A percentile compares a stretch with the other conserved stretches of the same genome.
phyloP scores from a whole-genome alignment of 2,329 filamentous ascomycete genomes.

The Colletotrichum nymphaeae region DNA sequence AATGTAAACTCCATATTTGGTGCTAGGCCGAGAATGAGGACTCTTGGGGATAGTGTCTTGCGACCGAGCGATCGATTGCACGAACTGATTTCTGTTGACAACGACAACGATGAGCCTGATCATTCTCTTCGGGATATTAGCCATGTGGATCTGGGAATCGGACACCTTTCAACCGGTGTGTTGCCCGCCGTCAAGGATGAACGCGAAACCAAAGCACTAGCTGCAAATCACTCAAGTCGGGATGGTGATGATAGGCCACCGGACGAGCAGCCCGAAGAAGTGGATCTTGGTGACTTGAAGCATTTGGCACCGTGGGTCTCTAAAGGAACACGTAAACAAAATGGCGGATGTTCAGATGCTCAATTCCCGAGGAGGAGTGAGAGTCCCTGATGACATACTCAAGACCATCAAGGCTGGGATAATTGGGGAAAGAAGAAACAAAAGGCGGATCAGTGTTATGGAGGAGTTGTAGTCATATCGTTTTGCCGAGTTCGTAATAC shows the following conservation, averaged over 20 bases:
- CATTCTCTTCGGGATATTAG: neutral
- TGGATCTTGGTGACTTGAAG: neutral
- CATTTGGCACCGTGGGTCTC: neutral
- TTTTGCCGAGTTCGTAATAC: too few species aligned
- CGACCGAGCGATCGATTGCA: neutral
- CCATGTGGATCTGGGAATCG: neutral
- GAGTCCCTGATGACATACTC: too few species aligned
- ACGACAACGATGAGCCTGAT: neutral
- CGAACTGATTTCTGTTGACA: conserved; percentile 9
- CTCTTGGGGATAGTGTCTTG: neutral
- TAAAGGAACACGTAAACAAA: too few species aligned
- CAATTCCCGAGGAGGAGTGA: too few species aligned
- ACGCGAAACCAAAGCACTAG: neutral
- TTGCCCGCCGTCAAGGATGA: neutral
- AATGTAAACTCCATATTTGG: neutral
- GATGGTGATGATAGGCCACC: neutral
- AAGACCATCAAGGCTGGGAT: too few species aligned
- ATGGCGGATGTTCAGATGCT: too few species aligned
- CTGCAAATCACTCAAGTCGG: neutral
- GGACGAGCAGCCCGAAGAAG: neutral
- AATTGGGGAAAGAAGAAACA: too few species aligned
- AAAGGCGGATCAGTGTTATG: too few species aligned
- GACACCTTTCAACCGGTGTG: neutral
- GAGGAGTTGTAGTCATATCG: too few species aligned
- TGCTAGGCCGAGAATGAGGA: neutral